Base-by-base conservation (phyloP, 2,329 filamentous ascomycete species). In the Cercospora sp. region DNA sequence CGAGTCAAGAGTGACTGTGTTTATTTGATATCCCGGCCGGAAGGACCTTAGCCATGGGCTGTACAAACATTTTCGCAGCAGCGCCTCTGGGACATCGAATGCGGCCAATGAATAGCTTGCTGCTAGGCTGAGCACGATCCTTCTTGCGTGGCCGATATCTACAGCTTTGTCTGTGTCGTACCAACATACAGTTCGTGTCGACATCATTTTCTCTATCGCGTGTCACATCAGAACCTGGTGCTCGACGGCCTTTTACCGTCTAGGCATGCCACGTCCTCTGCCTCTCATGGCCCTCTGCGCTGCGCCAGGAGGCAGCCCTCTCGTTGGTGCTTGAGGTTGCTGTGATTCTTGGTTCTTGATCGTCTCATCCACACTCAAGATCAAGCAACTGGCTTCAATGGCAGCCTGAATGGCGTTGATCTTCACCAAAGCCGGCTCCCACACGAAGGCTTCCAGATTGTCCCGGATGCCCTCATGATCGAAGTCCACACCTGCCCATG, bases 401-500 rank as follows among this genome's bases (percentile, higher is more conserved):
- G 95, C 95, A 20, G 95, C 94, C 83, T 97, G 93, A 72, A 99
- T 91, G 73, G 95, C 95, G 81, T 99, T 99, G 80, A 96, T 86
- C 89, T 99, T 99, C 78, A 99, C 92, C 72, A 98, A 84, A 59
- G 92, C 91, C 5, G 95, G 95, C 83, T 99, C 95, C 95, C 95
- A 99, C 51, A 99, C 95, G 80, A 98, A 99, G 66, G 87, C 90
- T 79, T 92, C 91, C 87, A 98, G 90, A 86, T 98, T 98, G 83
- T 99, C 91, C 67, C 92, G 86, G 71, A 97, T 91, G 70, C 94
- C 94, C 83, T 99, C 95, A 76, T 93, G 89, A 73, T 89, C 85
- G 78, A 99, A 98, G 83, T 99, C 95, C 30, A 99, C 94, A 79
- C 95, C 95, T 4, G 94, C 93, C 95, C 95, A 99, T 63, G 88